Evolutionary conservation across 2,329 filamentous ascomycete genomes (phyloP).

Genomic region (Allantophomopsis cytisporea): DNA sequence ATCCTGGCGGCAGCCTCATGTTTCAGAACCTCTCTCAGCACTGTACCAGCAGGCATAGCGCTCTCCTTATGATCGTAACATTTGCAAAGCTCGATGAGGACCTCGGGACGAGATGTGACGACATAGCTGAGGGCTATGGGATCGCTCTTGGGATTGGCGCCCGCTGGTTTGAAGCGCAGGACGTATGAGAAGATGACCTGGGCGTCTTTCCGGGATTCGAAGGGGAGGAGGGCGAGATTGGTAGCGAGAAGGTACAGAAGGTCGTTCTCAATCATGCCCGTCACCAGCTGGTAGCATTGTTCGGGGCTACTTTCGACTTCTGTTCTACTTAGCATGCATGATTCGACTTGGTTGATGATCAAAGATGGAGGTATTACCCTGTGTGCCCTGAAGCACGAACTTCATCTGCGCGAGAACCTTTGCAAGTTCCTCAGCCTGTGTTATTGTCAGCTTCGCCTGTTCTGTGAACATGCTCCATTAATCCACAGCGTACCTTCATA

Average conservation of each 20-base stretch:
- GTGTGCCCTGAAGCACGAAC: constrained; percentile 80
- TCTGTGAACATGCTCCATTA: neutral
- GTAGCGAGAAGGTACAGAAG: constrained; percentile 73
- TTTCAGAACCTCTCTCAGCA: constrained; percentile 78
- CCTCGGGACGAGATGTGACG: constrained; percentile 72
- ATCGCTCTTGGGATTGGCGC: constrained; percentile 52
- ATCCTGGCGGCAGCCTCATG: constrained; percentile 83
- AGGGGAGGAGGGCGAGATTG: constrained; percentile 74
- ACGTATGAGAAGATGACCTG: constrained; percentile 94
- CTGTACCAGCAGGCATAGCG: constrained; percentile 80
- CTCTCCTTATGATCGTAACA: constrained; percentile 87
- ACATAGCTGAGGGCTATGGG: constrained; percentile 82
- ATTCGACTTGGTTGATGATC: constrained; percentile 4
- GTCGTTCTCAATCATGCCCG: constrained; percentile 77
- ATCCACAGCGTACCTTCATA: constrained; percentile 31
- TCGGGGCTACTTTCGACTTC: constrained; percentile 80
- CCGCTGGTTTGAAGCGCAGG: constrained; percentile 70
- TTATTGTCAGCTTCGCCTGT: constrained; percentile 8
- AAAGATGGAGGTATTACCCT: constrained; percentile 39
- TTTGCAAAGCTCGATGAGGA: constrained; percentile 76
- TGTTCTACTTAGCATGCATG: constrained; percentile 20
- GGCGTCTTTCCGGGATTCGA: constrained; percentile 91
- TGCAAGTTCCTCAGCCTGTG: constrained; percentile 72
- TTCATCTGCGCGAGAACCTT: constrained; percentile 87
- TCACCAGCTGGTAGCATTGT: constrained; percentile 76